Evolutionary conservation across 2,329 filamentous ascomycete species (phyloP).

Genomic region (Paecilomyces variotii): DNA sequence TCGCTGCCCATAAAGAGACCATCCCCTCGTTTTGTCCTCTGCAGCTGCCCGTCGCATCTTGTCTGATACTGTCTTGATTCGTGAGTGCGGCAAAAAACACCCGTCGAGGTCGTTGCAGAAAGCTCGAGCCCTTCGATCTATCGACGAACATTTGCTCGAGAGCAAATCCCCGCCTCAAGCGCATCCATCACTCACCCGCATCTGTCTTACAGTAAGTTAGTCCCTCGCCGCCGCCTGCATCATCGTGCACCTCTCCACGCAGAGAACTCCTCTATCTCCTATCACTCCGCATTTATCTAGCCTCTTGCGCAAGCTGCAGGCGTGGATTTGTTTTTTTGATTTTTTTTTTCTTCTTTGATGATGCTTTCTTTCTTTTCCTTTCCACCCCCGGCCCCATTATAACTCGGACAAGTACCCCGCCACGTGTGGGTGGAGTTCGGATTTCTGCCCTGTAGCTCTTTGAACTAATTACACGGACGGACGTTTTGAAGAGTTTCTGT

Average conservation of each 20-base stretch:
- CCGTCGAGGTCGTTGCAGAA: background rate
- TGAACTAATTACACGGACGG: background rate
- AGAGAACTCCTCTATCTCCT: background rate
- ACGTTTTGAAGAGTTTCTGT: background rate
- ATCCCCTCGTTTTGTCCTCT: conserved; percentile 15
- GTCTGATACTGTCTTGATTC: conserved; percentile 6
- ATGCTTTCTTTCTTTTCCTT: no score
- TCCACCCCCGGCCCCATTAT: background rate
- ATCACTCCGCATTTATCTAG: background rate
- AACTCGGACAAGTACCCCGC: background rate
- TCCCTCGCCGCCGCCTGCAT: background rate
- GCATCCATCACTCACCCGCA: background rate
- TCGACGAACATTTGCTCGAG: background rate
- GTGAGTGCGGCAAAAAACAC: background rate
- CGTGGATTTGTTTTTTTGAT: background rate
- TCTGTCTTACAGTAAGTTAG: background rate
- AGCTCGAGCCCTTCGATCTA: conserved; percentile 4
- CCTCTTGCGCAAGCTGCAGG: background rate
- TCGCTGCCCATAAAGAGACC: conserved; percentile 28
- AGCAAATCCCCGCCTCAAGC: background rate
- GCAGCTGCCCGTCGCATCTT: conserved; percentile 11
- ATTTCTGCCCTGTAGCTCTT: background rate
- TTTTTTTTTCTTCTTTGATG: background rate
- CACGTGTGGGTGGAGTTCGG: conserved; percentile 1
- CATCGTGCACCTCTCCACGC: background rate